These are phyloP conservation scores for Phytophthora parvispora DNA, from an alignment of 352 stramenopile species.

Conservation along the genomic window DNA sequence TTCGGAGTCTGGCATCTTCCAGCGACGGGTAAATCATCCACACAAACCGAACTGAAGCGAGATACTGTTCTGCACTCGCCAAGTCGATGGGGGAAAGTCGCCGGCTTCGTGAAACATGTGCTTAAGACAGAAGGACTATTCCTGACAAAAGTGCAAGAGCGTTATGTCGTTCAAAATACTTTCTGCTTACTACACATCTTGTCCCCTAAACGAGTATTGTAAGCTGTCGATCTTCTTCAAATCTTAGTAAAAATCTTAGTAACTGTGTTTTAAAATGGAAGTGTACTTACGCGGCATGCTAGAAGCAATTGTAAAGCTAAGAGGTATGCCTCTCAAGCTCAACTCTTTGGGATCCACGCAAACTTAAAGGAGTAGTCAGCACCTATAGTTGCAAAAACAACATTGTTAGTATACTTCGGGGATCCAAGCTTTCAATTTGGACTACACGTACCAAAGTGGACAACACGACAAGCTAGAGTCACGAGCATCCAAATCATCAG, in stretches of 20 bases:
- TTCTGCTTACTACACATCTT: background rate
- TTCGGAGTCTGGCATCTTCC: background rate
- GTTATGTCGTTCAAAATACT: background rate
- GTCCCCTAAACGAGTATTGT: background rate
- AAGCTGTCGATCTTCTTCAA: background rate
- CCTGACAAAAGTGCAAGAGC: background rate
- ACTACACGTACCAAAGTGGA: slow-evolving; percentile 35
- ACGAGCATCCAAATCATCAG: slow-evolving; percentile 39
- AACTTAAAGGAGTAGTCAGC: slow-evolving; percentile 36
- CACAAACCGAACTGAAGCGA: background rate
- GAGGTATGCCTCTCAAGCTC: too few species aligned
- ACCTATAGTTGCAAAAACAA: slow-evolving; percentile 9
- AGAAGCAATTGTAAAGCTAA: too few species aligned
- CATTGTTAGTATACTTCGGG: background rate
- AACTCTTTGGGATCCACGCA: too few species aligned
- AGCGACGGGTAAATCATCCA: background rate
- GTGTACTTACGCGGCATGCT: too few species aligned
- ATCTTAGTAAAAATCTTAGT: background rate
- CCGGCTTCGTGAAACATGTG: background rate
- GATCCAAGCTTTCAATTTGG: background rate
- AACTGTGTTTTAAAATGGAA: too few species aligned
- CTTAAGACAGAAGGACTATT: background rate
- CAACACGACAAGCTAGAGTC: slow-evolving; percentile 23
- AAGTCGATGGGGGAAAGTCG: too few species aligned
- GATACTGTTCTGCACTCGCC: too few species aligned